phyloP scores from a whole-genome alignment of 2,329 filamentous ascomycete species.

The Trichophyton mentagrophytes region DNA sequence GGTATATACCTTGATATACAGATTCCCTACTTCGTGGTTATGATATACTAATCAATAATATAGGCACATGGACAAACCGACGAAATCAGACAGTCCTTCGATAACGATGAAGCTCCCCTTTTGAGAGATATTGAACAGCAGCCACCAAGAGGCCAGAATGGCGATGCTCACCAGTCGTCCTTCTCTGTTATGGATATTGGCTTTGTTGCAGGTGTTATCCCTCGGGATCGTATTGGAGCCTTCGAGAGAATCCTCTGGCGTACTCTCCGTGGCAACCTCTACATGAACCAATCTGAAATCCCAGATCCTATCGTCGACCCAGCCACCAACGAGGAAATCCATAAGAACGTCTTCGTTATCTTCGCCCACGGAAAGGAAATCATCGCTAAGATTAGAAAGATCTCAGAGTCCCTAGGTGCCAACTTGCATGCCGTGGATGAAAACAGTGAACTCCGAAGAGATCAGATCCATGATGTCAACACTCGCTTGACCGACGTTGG shows the following conservation, averaged over 20 bases:
- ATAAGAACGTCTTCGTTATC: conserved; percentile 99
- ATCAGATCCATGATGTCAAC: conserved; percentile 97
- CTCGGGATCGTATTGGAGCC: conserved; percentile 78
- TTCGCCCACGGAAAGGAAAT: conserved; percentile 98
- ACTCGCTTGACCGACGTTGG: conserved; percentile 79
- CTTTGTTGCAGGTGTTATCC: conserved; percentile 92
- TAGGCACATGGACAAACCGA: conserved; percentile 86
- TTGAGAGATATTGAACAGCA: conserved; percentile 87
- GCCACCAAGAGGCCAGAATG: conserved; percentile 45
- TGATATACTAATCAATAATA: conserved; percentile 2
- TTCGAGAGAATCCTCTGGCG: conserved; percentile 98
- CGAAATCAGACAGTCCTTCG: conserved; percentile 79
- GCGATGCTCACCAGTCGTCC: conserved; percentile 56
- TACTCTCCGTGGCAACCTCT: conserved; percentile 90
- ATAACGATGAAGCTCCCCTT: conserved; percentile 82
- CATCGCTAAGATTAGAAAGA: conserved; percentile 96
- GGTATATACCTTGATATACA: conserved; percentile 19
- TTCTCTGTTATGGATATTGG: conserved; percentile 99
- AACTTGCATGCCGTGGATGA: conserved; percentile 96
- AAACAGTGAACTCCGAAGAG: conserved; percentile 85
- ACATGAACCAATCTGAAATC: conserved; percentile 99
- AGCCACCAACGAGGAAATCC: conserved; percentile 75
- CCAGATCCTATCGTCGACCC: conserved; percentile 86
- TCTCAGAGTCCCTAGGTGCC: conserved; percentile 91
- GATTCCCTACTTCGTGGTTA: no score